Evolutionary conservation across 768 basidiomycete genomes (phyloP).

Genomic region (Termitomyces sp.): DNA sequence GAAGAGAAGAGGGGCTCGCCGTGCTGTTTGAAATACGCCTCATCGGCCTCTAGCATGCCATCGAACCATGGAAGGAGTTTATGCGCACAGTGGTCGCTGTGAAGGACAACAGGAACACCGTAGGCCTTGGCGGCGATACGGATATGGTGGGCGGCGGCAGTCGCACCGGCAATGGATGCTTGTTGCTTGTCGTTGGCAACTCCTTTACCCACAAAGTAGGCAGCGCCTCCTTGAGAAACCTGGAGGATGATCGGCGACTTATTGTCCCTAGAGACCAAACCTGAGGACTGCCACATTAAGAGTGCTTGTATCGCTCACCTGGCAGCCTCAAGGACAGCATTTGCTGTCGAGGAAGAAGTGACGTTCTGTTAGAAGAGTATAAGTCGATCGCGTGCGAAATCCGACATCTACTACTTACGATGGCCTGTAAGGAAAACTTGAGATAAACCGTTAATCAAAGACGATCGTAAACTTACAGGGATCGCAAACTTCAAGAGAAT

Average conservation of each 20-base stretch:
- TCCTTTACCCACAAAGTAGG: slow-evolving; percentile 96
- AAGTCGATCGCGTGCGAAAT: slow-evolving; percentile 8
- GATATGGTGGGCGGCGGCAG: slow-evolving; percentile 90
- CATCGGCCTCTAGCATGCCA: slow-evolving; percentile 96
- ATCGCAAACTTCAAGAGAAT: slow-evolving; percentile 63
- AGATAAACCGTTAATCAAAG: slow-evolving; percentile 1
- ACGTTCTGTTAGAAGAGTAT: slow-evolving; percentile 60
- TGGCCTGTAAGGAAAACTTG: slow-evolving; percentile 44
- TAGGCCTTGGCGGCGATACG: slow-evolving; percentile 84
- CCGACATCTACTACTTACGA: slow-evolving; percentile 48
- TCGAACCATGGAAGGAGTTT: slow-evolving; percentile 99
- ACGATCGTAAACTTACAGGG: slow-evolving; percentile 51
- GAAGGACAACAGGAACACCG: slow-evolving; percentile 94
- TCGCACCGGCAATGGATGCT: slow-evolving; percentile 89
- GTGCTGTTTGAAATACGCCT: slow-evolving; percentile 88
- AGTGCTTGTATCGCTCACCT: slow-evolving; percentile 41
- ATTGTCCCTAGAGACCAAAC: slow-evolving; percentile 58
- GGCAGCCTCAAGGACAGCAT: slow-evolving; percentile 94
- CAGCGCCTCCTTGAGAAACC: slow-evolving; percentile 94
- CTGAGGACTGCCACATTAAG: slow-evolving; percentile 11
- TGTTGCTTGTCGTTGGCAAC: slow-evolving; percentile 93
- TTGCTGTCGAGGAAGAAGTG: slow-evolving; percentile 93
- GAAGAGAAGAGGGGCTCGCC: slow-evolving; percentile 88
- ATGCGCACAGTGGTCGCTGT: slow-evolving; percentile 97
- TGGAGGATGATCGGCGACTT: slow-evolving; percentile 98